Evolutionary conservation across 2,329 filamentous ascomycete species (phyloP).

Genomic region (Phialophora verrucosa): DNA sequence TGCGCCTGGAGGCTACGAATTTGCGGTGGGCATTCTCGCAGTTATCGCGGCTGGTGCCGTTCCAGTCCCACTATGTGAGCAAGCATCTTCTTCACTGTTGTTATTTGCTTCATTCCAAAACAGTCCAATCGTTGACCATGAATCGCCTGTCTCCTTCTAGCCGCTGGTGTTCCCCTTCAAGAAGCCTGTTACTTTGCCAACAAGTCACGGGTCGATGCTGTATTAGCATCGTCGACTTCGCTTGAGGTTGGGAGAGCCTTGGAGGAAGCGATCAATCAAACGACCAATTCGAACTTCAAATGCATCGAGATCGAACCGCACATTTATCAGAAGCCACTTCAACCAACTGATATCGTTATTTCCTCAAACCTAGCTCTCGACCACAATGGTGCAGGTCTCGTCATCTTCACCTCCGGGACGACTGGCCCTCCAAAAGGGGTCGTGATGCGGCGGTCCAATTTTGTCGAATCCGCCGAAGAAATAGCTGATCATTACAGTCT

Average conservation of each 20-base stretch:
- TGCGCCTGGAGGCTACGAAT: constrained; percentile 56
- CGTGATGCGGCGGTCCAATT: constrained; percentile 27
- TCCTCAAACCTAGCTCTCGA: constrained; percentile 41
- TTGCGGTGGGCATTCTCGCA: constrained; percentile 55
- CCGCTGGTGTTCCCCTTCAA: constrained; percentile 38
- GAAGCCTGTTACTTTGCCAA: constrained; percentile 43
- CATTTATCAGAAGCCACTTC: constrained; percentile 25
- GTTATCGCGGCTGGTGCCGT: constrained; percentile 56
- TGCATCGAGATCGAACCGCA: constrained; percentile 39
- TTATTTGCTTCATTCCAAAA: too few relatives aligned
- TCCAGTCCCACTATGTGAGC: constrained; percentile 50
- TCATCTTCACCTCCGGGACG: constrained; percentile 41
- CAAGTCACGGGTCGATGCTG: constrained; percentile 24
- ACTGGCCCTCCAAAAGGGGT: constrained; percentile 39
- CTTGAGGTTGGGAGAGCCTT: constrained; percentile 20
- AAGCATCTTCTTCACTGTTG: not conserved
- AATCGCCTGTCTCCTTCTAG: constrained; percentile 3
- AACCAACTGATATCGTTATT: constrained; percentile 32
- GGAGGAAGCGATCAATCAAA: constrained; percentile 10
- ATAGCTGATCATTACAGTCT: constrained; percentile 34
- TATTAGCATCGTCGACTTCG: constrained; percentile 23
- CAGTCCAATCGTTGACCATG: too few relatives aligned
- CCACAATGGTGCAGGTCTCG: constrained; percentile 41
- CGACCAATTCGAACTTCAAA: constrained; percentile 6
- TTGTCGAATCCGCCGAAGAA: constrained; percentile 34